Percentiles rank a stretch among this genome's conserved stretches.
These are phyloP conservation scores for Ascocoryne sarcoides DNA, from an alignment of 2,329 filamentous ascomycete species.

Conservation along the genomic window DNA sequence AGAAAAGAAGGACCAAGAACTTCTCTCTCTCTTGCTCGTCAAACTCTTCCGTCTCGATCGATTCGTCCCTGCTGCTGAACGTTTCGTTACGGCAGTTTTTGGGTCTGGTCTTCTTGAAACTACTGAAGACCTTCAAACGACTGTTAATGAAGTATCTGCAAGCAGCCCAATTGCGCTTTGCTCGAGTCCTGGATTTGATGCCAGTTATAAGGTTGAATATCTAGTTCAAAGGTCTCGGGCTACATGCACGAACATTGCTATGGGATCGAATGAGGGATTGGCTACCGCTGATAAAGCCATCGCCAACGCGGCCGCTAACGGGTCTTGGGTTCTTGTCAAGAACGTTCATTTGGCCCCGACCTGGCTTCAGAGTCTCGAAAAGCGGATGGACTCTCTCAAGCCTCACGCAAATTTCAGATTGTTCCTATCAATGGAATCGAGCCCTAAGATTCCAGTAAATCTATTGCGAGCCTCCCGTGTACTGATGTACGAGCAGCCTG, in stretches of 20 bases:
- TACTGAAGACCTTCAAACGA: conserved; percentile 75
- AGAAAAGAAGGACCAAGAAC: conserved; percentile 62
- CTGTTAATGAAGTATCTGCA: conserved; percentile 75
- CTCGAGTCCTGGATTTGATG: conserved; percentile 94
- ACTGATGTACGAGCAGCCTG: conserved; percentile 96
- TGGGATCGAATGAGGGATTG: conserved; percentile 94
- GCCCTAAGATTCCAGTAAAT: conserved; percentile 93
- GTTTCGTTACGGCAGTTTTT: conserved; percentile 82
- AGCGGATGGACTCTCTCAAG: conserved; percentile 90
- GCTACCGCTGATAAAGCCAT: conserved; percentile 94
- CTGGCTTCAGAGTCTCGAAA: conserved; percentile 95
- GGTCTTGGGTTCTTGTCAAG: conserved; percentile 96
- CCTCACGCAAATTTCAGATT: conserved; percentile 87
- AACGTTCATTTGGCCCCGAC: conserved; percentile 94
- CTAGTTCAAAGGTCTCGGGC: conserved; percentile 77
- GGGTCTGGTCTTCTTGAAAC: conserved; percentile 74
- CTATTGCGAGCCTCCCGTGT: conserved; percentile 86
- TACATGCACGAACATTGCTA: conserved; percentile 92
- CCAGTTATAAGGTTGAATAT: conserved; percentile 96
- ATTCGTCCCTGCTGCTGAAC: conserved; percentile 85
- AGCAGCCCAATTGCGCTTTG: conserved; percentile 83
- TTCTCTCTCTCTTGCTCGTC: conserved; percentile 78
- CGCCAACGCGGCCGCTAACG: conserved; percentile 79
- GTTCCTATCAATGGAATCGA: conserved; percentile 97
- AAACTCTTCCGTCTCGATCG: conserved; percentile 94